phyloP scores from a whole-genome alignment of 202 grass and related monocot species.

The Zizania palustris region DNA sequence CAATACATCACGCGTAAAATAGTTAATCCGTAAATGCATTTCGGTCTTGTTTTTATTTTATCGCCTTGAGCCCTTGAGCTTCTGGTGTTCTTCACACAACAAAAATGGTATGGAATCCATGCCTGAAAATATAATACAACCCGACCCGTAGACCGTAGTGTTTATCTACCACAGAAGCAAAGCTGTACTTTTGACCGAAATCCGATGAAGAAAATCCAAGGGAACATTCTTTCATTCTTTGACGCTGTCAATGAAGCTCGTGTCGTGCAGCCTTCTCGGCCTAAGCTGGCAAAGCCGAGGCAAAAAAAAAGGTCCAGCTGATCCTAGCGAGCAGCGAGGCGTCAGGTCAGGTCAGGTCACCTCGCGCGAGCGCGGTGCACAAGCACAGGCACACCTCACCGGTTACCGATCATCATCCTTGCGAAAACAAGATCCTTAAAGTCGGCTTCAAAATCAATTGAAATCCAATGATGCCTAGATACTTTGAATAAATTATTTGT shows the following conservation, averaged over 20 bases:
- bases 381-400: neutral
- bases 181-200: neutral
- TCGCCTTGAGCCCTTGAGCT: too few species aligned
- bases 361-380: neutral
- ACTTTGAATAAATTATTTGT: too few species aligned
- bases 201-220: neutral
- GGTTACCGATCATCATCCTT: neutral
- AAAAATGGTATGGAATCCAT: neutral
- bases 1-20: too few species aligned
- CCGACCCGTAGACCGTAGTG: too few species aligned
- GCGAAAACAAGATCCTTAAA: too few species aligned
- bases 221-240: constrained; percentile 31
- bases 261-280: neutral
- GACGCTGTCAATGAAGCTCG: constrained; percentile 48
- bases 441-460: too few species aligned
- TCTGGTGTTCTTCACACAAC: neutral
- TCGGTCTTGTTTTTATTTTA: too few species aligned
- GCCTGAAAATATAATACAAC: neutral
- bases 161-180: neutral
- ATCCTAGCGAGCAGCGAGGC: neutral
- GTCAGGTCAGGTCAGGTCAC: constrained; percentile 15
- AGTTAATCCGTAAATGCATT: too few species aligned
- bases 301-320: constrained; percentile 2
- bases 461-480: too few species aligned
- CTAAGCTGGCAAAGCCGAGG: constrained; percentile 51